Evolutionary conservation across 371 early-diverging fungal species (phyloP), one percentile per base, ranked within the genome.

Genomic region (Catenaria anguillulae): DNA sequence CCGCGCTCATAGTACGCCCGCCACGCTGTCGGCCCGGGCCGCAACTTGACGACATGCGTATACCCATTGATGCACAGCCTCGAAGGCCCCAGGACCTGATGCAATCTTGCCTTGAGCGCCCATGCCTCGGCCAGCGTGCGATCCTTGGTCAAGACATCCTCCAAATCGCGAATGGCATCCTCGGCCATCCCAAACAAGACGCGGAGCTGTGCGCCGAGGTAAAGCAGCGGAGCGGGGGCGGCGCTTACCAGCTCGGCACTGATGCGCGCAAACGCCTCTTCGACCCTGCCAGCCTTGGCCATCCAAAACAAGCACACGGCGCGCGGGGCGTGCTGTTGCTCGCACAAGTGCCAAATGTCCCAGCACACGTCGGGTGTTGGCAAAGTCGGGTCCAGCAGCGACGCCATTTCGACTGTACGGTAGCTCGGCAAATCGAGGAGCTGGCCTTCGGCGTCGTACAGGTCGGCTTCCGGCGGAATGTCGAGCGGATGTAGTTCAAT

Each of bases 1-100:
- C 40, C 58, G 36, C 58, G 58, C 43, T 58, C 58, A 24, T 29
- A 58, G 35, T 40, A 58, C 36, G 24, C 8, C 2, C 43, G 36
- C 58, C 58, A 58, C 29, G 13, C 10, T 13, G 13, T 36, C 15
- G 58, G 58, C 15, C 33, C 26, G 10, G 45, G 45, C 12, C 8
- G 8, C 33, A 26, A 24, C 31, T 42, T 36, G 15, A 58, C 36
- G 24, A 35, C 40, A 36, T 58, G 58, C 24, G 58, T 40, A 10
- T 34, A 58, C 6, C 17, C 58, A 21, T 58, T 50, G 29, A 50
- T 29, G 52, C 52, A 50, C 2, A 50, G 52, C 29, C 29, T 8
- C 15, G 29, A 8, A 26, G 52, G 52, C 29, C 52, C 52, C 15
- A 29, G 10, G 13, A 50, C 13, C 29, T 50, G 52, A 23, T 50